These are phyloP conservation scores for Umbelopsis sp. DNA, from an alignment of 192 early-diverging fungal genomes.

Conservation along the genomic window DNA sequence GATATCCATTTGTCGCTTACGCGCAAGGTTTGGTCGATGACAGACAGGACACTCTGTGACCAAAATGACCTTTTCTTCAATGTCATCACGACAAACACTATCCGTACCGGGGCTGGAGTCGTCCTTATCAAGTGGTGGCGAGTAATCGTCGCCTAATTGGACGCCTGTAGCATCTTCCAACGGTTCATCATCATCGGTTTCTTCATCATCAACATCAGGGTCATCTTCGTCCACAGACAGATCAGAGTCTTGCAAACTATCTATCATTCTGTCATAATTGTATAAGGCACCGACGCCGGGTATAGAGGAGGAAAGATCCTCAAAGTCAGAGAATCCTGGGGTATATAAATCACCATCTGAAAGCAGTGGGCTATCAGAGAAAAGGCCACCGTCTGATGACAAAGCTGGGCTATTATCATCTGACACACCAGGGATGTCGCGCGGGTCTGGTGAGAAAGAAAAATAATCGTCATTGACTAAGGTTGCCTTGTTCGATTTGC, in stretches of 20 bases:
- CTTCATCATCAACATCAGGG: constrained; percentile 38
- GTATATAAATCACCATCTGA: constrained; percentile 11
- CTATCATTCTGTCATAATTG: constrained; percentile 11
- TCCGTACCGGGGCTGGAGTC: not conserved
- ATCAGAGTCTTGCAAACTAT: constrained; percentile 9
- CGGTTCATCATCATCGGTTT: constrained; percentile 29
- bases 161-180: constrained; percentile 32
- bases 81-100: not conserved
- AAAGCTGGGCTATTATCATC: constrained; percentile 2
- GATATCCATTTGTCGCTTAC: constrained; percentile 65
- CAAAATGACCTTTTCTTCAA: constrained; percentile 63
- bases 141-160: constrained; percentile 14
- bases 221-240: constrained; percentile 26
- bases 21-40: constrained; percentile 53
- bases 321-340: constrained; percentile 27
- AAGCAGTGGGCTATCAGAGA: not conserved
- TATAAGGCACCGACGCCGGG: not conserved
- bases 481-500: not conserved
- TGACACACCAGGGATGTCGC: not conserved
- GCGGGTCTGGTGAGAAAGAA: not conserved
- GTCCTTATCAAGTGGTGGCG: not conserved
- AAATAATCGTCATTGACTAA: constrained; percentile 7
- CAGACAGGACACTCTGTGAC: constrained; percentile 76
- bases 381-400: not conserved
- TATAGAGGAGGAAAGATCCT: constrained; percentile 2